A percentile compares a stretch with the other conserved stretches of the same genome.
phyloP scores from a whole-genome alignment of 768 basidiomycete species.

The Termitomyces bulborhizus region DNA sequence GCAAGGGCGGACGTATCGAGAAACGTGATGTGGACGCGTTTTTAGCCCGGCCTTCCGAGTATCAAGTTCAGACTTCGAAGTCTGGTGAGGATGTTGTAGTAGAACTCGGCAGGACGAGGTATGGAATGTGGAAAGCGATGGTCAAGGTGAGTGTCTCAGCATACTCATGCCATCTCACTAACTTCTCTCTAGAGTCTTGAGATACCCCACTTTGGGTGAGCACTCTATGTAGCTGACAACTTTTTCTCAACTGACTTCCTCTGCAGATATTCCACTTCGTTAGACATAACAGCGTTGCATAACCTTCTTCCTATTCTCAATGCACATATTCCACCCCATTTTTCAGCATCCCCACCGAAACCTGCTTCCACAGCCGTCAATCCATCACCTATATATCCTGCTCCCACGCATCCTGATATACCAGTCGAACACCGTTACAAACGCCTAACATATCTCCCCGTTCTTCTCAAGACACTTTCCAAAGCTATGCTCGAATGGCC shows the following conservation, averaged over 20 bases:
- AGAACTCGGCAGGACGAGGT: slow-evolving; percentile 70
- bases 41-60: slow-evolving; percentile 19
- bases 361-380: slow-evolving; percentile 24
- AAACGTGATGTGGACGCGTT: slow-evolving; percentile 67
- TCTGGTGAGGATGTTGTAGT: slow-evolving; percentile 46
- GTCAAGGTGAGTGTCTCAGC: slow-evolving; percentile 45
- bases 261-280: slow-evolving; percentile 60
- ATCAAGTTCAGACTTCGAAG: neutral
- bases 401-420: slow-evolving; percentile 35
- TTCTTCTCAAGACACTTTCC: slow-evolving; percentile 78
- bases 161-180: neutral
- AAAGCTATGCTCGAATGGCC: slow-evolving; percentile 83
- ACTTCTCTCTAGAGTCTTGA: slow-evolving; percentile 56
- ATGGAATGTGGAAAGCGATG: slow-evolving; percentile 91
- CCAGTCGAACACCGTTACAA: slow-evolving; percentile 51
- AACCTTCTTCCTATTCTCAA: slow-evolving; percentile 59
- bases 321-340: slow-evolving; percentile 59
- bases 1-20: slow-evolving; percentile 69
- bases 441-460: slow-evolving; percentile 74
- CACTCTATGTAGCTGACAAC: neutral
- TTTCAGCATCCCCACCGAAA: slow-evolving; percentile 24
- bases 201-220: slow-evolving; percentile 80
- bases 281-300: slow-evolving; percentile 71
- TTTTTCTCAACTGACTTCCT: neutral
- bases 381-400: slow-evolving; percentile 31